Evolutionary conservation across 1,284 basidiomycete species (phyloP).

Genomic region (Ceratobasidium sp.): DNA sequence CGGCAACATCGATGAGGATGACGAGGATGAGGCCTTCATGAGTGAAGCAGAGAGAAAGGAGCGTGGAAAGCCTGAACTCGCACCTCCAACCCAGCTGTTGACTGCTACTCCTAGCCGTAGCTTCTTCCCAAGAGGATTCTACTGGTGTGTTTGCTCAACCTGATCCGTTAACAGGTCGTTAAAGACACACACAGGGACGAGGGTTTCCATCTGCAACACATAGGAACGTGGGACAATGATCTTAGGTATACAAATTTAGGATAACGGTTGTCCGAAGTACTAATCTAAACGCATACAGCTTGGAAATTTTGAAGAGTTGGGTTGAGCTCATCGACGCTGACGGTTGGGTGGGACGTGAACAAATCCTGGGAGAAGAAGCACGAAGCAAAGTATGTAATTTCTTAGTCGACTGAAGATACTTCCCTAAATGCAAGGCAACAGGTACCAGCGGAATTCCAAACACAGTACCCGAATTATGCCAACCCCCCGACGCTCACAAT

Average conservation of each 20-base stretch:
- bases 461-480: slow-evolving; percentile 90
- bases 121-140: slow-evolving; percentile 96
- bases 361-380: slow-evolving; percentile 94
- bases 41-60: slow-evolving; percentile 45
- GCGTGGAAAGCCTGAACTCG: slow-evolving; percentile 66
- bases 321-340: slow-evolving; percentile 88
- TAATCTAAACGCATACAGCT: slow-evolving; percentile 53
- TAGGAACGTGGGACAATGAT: slow-evolving; percentile 91
- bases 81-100: slow-evolving; percentile 77
- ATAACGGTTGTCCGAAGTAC: slow-evolving; percentile 4
- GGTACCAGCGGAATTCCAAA: slow-evolving; percentile 89
- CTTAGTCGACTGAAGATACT: not conserved
- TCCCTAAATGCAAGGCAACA: slow-evolving; percentile 46
- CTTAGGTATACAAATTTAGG: slow-evolving; percentile 63
- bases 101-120: slow-evolving; percentile 94
- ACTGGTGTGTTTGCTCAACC: slow-evolving; percentile 65
- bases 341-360: slow-evolving; percentile 94
- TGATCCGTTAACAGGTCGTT: slow-evolving; percentile 10
- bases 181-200: slow-evolving; percentile 72
- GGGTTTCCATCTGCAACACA: slow-evolving; percentile 91
- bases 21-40: slow-evolving; percentile 47
- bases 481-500: slow-evolving; percentile 94
- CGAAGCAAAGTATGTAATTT: slow-evolving; percentile 73
- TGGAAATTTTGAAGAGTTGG: slow-evolving; percentile 91
- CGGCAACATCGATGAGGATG: slow-evolving; percentile 63